phyloP scores from a whole-genome alignment of 805 yeast genomes.

The Yamadazyma insecticola region DNA sequence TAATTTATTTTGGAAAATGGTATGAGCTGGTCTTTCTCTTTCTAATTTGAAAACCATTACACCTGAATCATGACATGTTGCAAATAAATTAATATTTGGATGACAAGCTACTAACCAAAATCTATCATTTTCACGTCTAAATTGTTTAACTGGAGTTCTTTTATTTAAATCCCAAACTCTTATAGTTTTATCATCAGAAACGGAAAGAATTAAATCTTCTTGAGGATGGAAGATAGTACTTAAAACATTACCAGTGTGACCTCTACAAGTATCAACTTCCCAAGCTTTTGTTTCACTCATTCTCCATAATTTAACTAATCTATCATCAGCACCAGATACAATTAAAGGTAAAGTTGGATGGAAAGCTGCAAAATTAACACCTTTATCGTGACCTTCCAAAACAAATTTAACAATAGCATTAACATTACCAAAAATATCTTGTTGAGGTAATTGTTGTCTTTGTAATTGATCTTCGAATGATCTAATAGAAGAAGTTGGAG shows the following conservation, averaged over 20 bases:
- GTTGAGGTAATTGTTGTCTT: conserved; percentile 69
- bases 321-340: conserved; percentile 94
- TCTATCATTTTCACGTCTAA: conserved; percentile 88
- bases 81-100: conserved; percentile 87
- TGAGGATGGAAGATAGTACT: conserved; percentile 89
- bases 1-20: conserved; percentile 66
- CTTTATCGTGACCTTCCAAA: conserved; percentile 96
- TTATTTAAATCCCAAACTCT: conserved; percentile 96
- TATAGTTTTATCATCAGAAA: conserved; percentile 92
- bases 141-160: conserved; percentile 89
- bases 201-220: conserved; percentile 87
- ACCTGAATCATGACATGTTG: conserved; percentile 95
- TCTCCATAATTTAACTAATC: conserved; percentile 94
- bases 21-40: conserved; percentile 94
- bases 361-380: conserved; percentile 98
- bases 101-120: conserved; percentile 92
- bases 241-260: conserved; percentile 91
- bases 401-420: conserved; percentile 95
- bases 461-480: conserved; percentile 51
- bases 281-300: conserved; percentile 97
- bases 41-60: conserved; percentile 96
- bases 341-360: conserved; percentile 95
- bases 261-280: conserved; percentile 98
- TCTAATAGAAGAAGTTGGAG: conserved; percentile 47
- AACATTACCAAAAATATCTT: conserved; percentile 90